Base-by-base conservation (phyloP, 2,329 filamentous ascomycete genomes). In the Macrophomina tecta region DNA sequence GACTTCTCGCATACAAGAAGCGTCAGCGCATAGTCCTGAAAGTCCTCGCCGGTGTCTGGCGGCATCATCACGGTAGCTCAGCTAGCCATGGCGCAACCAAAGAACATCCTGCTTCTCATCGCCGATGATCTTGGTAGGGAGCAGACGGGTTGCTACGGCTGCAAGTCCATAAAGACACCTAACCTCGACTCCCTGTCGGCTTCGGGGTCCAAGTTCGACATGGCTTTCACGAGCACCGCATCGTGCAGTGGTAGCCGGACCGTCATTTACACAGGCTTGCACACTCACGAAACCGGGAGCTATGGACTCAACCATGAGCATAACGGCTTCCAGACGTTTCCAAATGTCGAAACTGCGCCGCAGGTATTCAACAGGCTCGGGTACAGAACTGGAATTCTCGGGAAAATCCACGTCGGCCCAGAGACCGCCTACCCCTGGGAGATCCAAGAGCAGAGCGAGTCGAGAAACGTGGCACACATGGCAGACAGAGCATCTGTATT, bases 391-490 rank as follows among this genome's bases (percentile, higher is more conserved):
- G 82, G 81, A 0, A 81, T 85, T 28, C 71, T 84, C 2, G 82
- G 82, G 2, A 85, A 85, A 69, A 73, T 85, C 0, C 83, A 85
- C 55, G 83, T 85, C 11, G 81, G 81, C 0, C 82, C 82, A 0
- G 51, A 62, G 0, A 56, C 60, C 1, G 74, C 75, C 0, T 84
- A 83, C 66, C 80, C 80, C 0, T 85, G 82, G 82, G 71, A 81
- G 49, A 69, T 76, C 12, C 64, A 72, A n/a, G 73, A 76, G 32
- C 78, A 81, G 67, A 83, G 81, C 65, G 73, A 74, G 4, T 83
- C 74, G 3, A 76, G 83, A 11, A 78, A 86, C 67, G 82, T 84
- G 5, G 74, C 75, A 12, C 75, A 73, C 70, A 74, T 78, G 7
- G 80, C 82, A 0, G 78, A 79, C 30, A 74, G 75, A 49, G 78